Evolutionary conservation across 768 basidiomycete species (phyloP), one percentile per base, ranked within the genome.

Genomic region (Tricholoma sp.): DNA sequence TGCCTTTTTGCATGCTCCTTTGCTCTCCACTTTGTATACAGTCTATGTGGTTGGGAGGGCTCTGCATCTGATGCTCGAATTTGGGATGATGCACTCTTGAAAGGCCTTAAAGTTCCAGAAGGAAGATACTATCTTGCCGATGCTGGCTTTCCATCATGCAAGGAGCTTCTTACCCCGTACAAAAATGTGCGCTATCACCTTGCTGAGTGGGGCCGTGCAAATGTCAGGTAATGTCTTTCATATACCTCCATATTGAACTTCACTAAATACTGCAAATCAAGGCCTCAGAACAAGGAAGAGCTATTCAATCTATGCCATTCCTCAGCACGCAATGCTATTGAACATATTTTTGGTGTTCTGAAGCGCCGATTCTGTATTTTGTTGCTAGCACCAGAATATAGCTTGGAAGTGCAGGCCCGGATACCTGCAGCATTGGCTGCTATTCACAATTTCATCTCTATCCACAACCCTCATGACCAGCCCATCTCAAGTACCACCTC

Each of bases 41-140:
- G 59, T 1, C 58, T 70, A 2, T 63, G 55, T 31, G 66, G 69
- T 3, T 72, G 68, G 66, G 68, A 72, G 29, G 69, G 67, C 3
- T 62, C 59, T 32, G 58, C 59, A 5, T 24, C 61, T 16, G 67
- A 71, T 64, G 51, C 50, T 10, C 10, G 34, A 5, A 34, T 67
- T 0, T 70, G 51, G 45, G 41, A 63, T 16, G 46, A 67, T 61
- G 68, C 64, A 27, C 27, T 51, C 50, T 5, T 2, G 19, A 10
- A 7, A 52, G 3, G 52, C 58, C 41, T 50, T 69, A 5, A 41
- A 32, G 6, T 61, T 67, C 27, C 59, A 62, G 4, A 16, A 52
- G 2, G 66, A 63, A 0, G 50, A 59, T 10, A 41, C n/a, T 70
- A 64, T 35, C 59, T 63, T 34, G 56, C 24, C 5, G 24, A 27